These are phyloP conservation scores for Wickerhamiella sorbophila DNA, from an alignment of 805 yeast species.

Conservation along the genomic window DNA sequence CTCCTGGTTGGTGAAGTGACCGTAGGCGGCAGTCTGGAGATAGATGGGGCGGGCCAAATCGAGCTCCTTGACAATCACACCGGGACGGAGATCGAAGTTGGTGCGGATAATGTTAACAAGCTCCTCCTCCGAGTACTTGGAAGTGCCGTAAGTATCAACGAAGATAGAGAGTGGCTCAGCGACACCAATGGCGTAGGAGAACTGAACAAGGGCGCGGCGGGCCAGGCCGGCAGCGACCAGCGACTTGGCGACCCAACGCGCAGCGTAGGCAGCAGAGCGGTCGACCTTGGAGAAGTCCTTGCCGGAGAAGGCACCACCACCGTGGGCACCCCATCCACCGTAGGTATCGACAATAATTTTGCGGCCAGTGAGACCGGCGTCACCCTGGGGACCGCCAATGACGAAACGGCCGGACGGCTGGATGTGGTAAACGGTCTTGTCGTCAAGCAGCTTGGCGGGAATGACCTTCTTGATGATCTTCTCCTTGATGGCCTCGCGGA, in stretches of 20 bases:
- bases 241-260: slow-evolving; percentile 99
- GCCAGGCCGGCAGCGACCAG: slow-evolving; percentile 89
- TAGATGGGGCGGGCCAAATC: slow-evolving; percentile 98
- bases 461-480: slow-evolving; percentile 85
- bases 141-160: slow-evolving; percentile 97
- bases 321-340: slow-evolving; percentile 99
- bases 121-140: slow-evolving; percentile 76
- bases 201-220: slow-evolving; percentile 94
- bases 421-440: slow-evolving; percentile 90
- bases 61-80: slow-evolving; percentile 92
- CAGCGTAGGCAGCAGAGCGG: slow-evolving; percentile 99
- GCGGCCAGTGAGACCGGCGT: slow-evolving; percentile 99
- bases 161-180: slow-evolving; percentile 97
- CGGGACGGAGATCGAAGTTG: slow-evolving; percentile 98
- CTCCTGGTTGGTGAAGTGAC: slow-evolving; percentile 98
- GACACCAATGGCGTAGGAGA: slow-evolving; percentile 99
- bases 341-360: slow-evolving; percentile 98
- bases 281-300: slow-evolving; percentile 99
- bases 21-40: slow-evolving; percentile 97
- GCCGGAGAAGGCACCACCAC: slow-evolving; percentile 99
- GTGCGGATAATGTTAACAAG: slow-evolving; percentile 80
- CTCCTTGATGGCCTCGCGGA: slow-evolving; percentile 62
- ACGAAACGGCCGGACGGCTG: slow-evolving; percentile 99
- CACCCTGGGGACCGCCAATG: slow-evolving; percentile 99
- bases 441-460: slow-evolving; percentile 82